These are phyloP conservation scores for Fusarium domesticum DNA, from an alignment of 2,329 filamentous ascomycete species.

Conservation along the genomic window DNA sequence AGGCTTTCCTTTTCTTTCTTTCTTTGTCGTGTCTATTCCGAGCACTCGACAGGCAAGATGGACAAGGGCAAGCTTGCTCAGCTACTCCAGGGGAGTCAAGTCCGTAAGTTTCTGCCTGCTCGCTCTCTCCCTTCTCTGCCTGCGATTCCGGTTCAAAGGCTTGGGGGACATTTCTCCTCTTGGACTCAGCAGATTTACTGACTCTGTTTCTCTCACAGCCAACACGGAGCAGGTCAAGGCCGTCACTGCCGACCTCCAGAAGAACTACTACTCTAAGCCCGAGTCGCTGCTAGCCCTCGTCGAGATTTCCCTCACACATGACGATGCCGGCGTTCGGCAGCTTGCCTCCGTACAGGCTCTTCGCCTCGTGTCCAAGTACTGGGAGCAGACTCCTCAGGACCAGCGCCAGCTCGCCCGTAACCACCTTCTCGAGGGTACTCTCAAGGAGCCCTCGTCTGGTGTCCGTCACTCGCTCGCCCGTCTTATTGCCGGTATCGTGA, in stretches of 20 bases:
- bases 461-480: conserved; percentile 85
- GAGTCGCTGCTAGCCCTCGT: conserved; percentile 82
- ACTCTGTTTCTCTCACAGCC: conserved; percentile 50
- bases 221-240: conserved; percentile 87
- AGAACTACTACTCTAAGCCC: conserved; percentile 86
- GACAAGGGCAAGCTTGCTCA: conserved; percentile 72
- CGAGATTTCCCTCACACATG: conserved; percentile 80
- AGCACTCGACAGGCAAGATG: conserved; percentile 33
- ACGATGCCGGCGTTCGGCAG: conserved; percentile 72
- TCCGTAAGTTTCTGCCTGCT: conserved; percentile 73
- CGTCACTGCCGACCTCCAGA: conserved; percentile 85
- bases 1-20: conserved; percentile 7
- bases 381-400: conserved; percentile 67
- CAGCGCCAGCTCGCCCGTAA: conserved; percentile 80
- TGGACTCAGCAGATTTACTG: conserved; percentile 8
- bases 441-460: conserved; percentile 73
- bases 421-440: conserved; percentile 77
- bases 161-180: conserved; percentile 2
- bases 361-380: conserved; percentile 81
- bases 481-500: conserved; percentile 82
- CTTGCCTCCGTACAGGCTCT: conserved; percentile 87
- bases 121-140: conserved; percentile 5
- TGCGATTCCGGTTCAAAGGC: conserved; percentile 1
- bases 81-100: conserved; percentile 82
- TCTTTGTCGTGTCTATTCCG: conserved; percentile 24